Evolutionary conservation across 176 grass and related monocot species (phyloP).

Genomic region (Ananas comosus): DNA sequence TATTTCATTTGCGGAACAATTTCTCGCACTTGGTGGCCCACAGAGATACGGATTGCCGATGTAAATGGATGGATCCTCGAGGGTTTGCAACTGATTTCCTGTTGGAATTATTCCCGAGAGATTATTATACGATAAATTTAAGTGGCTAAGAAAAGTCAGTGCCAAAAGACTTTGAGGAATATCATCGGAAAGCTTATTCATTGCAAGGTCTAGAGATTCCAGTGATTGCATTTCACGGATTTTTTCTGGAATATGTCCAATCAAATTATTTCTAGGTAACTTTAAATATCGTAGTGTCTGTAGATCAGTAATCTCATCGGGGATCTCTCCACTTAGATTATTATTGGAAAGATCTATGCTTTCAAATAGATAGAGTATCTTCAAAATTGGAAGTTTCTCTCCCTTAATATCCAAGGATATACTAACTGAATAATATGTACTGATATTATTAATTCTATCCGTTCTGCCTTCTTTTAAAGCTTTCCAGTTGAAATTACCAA

Average conservation of each 20-base stretch:
- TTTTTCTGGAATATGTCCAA: slow-evolving; percentile 17
- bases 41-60: too few species aligned
- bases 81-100: too few species aligned
- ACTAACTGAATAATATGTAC: neutral
- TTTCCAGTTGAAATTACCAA: too few species aligned
- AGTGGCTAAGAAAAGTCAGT: too few species aligned
- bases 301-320: too few species aligned
- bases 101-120: slow-evolving; percentile 8
- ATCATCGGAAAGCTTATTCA: slow-evolving; percentile 1
- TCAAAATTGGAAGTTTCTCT: neutral
- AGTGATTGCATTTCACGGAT: slow-evolving; percentile 1
- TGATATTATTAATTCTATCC: neutral
- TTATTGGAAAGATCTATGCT: neutral
- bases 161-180: slow-evolving; percentile 3
- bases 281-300: neutral
- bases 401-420: slow-evolving; percentile 11
- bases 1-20: too few species aligned
- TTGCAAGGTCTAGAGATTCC: slow-evolving; percentile 18
- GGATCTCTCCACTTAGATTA: too few species aligned
- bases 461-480: too few species aligned
- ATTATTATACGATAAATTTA: too few species aligned
- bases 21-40: too few species aligned
- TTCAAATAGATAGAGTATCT: neutral
- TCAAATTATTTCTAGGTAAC: slow-evolving; percentile 22
- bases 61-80: too few species aligned